Percentiles rank a stretch among this genome's conserved stretches.
Evolutionary conservation across 495 filamentous ascomycete species (phyloP).

Genomic region (Cryomyces antarcticus): DNA sequence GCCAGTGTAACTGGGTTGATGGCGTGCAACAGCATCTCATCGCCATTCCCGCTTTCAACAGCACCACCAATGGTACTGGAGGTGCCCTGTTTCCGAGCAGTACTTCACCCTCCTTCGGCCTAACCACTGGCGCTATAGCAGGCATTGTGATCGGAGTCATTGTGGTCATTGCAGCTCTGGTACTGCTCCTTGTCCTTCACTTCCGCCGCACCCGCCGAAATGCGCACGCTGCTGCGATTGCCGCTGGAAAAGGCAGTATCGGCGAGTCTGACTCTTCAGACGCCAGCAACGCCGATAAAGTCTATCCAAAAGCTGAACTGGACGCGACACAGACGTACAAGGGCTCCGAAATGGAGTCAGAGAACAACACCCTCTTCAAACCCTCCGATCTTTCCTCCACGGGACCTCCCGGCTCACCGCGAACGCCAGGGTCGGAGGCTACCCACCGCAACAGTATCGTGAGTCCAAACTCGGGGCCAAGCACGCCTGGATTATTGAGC

Average conservation of each 20-base stretch:
- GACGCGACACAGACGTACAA: conserved; percentile 4
- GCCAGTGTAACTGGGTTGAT: conserved; percentile 17
- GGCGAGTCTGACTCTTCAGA: not conserved
- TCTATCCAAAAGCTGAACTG: conserved; percentile 20
- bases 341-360: not conserved
- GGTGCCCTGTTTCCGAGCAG: not conserved
- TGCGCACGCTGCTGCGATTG: not conserved
- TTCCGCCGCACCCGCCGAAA: not conserved
- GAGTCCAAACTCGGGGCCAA: not conserved
- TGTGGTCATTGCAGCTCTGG: not conserved
- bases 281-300: not conserved
- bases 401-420: not conserved
- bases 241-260: not conserved
- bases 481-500: conserved; percentile 2
- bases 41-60: conserved; percentile 7
- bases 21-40: conserved; percentile 17
- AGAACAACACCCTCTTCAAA: not conserved
- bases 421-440: no score
- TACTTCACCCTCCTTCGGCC: not conserved
- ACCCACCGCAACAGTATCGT: conserved; percentile 1
- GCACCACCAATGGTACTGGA: not conserved
- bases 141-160: not conserved
- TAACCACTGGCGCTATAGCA: not conserved
- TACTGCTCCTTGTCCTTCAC: not conserved
- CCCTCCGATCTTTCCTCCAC: not conserved